Base-by-base conservation (phyloP, 129 eudicot genomes). In the Centaurea solstitialis region DNA sequence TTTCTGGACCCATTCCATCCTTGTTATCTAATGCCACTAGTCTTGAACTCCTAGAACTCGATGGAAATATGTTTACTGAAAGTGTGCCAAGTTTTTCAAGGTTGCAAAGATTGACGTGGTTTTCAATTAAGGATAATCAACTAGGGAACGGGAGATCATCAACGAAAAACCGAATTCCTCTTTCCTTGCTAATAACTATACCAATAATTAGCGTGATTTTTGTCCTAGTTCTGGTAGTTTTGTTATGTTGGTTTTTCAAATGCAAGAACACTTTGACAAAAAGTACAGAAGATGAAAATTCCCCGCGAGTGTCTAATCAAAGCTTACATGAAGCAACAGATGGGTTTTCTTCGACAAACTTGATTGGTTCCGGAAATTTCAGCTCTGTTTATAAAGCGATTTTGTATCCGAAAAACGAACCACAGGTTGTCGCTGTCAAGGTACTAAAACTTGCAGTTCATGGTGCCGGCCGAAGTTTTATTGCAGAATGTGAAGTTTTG, bases 381-480 rank as follows among this genome's bases (percentile, higher is more conserved):
- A 78, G 85, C 26, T 68, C 71, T 5, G 85, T 82, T 2, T 82
- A 82, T 41, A 82, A 82, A 37, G 85, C 80, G 15, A 41, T 39
- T 59, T 76, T 68, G 13, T 2, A 53, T 15, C 13, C 1, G 17
- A 23, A 10, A 69, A 64, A 74, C 0, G 57, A 50, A 22, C 12
- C 61, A 20, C 35, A 28, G 59, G 7, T 9, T 21, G 81, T 81
- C 2, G 85, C 68, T 24, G 69, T 81, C 5, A 81, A 81, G 21
- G 81, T 82, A 41, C 28, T 75, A 15, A 22, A 76, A 30, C 65
- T 43, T 7, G 70, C 22, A 43, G 75, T 41, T 24, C 81, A 21
- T 15, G 81, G 85, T 66, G 80, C 81, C 7, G 4, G 2, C 62
- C 57, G 71, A 57, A 76, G 81, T 20, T 75, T 82, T 22, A 37